A percentile compares a stretch with the other conserved stretches of the same genome.
These are phyloP conservation scores for Strobilomyces confusus DNA, from an alignment of 768 basidiomycete species.

Conservation along the genomic window DNA sequence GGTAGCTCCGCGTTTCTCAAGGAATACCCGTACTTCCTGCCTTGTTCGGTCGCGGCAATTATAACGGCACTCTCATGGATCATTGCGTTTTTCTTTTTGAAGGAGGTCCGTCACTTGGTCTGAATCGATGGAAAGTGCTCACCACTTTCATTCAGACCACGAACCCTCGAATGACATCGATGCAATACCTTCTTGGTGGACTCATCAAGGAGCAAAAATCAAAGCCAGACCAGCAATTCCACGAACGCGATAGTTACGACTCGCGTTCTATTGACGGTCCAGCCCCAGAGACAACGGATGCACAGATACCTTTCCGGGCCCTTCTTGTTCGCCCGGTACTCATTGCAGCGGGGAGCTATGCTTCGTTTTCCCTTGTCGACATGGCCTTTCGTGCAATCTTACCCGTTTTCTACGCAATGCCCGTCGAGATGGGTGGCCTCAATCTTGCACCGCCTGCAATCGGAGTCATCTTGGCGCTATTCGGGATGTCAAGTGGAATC, in stretches of 20 bases:
- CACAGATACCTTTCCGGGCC: constrained; percentile 43
- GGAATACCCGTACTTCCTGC: constrained; percentile 69
- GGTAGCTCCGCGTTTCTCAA: constrained; percentile 54
- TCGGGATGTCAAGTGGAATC: constrained; percentile 33
- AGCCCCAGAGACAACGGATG: neutral
- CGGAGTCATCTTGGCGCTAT: constrained; percentile 23
- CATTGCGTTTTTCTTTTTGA: constrained; percentile 47
- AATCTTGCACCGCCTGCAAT: constrained; percentile 27
- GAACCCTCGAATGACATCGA: constrained; percentile 9
- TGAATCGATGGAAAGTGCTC: neutral
- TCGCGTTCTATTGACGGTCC: neutral
- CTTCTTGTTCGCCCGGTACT: constrained; percentile 52
- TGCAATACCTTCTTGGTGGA: constrained; percentile 18
- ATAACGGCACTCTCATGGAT: constrained; percentile 50
- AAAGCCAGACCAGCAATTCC: neutral
- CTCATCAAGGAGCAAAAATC: neutral
- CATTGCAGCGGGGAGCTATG: constrained; percentile 58
- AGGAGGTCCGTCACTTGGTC: constrained; percentile 39
- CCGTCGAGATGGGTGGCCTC: constrained; percentile 31
- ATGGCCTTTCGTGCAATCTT: constrained; percentile 51
- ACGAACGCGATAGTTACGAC: too few species aligned
- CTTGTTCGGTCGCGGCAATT: constrained; percentile 60
- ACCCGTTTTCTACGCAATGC: constrained; percentile 32
- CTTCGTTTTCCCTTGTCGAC: constrained; percentile 55
- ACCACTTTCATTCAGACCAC: constrained; percentile 12